Conservation (phyloP, 176 grass and related monocot genomes). For the Luzula sylvatica region DNA sequence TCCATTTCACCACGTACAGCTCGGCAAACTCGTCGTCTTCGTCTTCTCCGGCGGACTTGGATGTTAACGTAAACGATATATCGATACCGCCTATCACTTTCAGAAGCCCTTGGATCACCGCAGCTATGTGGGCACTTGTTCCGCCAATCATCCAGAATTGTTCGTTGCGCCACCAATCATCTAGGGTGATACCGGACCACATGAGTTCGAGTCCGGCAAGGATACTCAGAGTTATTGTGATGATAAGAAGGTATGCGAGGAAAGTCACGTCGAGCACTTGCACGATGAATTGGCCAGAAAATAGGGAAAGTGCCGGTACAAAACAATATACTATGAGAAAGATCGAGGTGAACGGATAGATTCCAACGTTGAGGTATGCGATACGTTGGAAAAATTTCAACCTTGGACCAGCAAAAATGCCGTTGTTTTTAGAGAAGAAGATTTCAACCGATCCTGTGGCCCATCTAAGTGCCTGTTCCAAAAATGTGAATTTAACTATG, state of each 20-base stretch:
- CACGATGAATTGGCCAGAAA: conserved; percentile 10
- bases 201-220: conserved; percentile 14
- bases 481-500: no score
- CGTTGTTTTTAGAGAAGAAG: conserved; percentile 24
- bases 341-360: conserved; percentile 25
- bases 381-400: conserved; percentile 18
- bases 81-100: conserved; percentile 10
- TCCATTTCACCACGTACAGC: conserved; percentile 17
- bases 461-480: conserved; percentile 7
- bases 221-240: conserved; percentile 1
- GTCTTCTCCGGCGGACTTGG: background rate
- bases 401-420: background rate
- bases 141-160: conserved; percentile 21
- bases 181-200: conserved; percentile 15
- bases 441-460: conserved; percentile 20
- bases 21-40: conserved; percentile 16
- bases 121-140: conserved; percentile 9
- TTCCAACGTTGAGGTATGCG: conserved; percentile 13
- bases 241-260: conserved; percentile 8
- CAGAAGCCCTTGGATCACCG: conserved; percentile 19
- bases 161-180: conserved; percentile 21
- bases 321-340: conserved; percentile 22
- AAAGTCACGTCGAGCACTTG: background rate
- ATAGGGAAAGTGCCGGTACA: conserved; percentile 16
- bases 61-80: conserved; percentile 1